These are phyloP conservation scores for Trichoderma asperellum DNA, from an alignment of 2,329 filamentous ascomycete species.

Conservation along the genomic window DNA sequence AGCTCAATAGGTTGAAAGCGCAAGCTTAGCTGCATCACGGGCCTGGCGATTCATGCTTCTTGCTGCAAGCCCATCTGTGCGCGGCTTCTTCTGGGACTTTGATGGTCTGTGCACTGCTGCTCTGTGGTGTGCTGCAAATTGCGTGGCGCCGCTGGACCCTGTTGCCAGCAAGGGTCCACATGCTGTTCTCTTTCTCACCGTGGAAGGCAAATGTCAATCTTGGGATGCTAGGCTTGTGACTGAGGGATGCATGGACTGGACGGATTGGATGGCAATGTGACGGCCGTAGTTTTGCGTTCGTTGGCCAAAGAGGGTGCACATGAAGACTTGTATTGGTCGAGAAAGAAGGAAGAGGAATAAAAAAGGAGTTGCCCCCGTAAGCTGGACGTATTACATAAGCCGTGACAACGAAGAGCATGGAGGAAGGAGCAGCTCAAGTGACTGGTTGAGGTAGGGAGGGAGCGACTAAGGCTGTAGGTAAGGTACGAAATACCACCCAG, in stretches of 20 bases:
- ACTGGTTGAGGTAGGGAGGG: slow-evolving; percentile 2
- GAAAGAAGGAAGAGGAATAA: neutral
- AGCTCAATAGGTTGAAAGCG: slow-evolving; percentile 21
- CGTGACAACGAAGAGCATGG: neutral
- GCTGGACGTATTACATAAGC: slow-evolving; percentile 20
- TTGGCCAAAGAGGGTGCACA: slow-evolving; percentile 7
- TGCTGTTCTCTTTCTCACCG: slow-evolving; percentile 16
- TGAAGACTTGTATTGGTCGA: neutral
- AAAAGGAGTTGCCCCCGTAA: neutral
- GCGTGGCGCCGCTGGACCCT: slow-evolving; percentile 29
- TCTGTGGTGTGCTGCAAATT: slow-evolving; percentile 29
- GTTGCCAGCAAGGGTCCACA: slow-evolving; percentile 26
- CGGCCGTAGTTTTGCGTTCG: slow-evolving; percentile 22
- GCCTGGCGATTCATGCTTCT: slow-evolving; percentile 30
- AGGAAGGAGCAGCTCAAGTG: slow-evolving; percentile 14
- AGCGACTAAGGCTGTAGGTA: slow-evolving; percentile 1
- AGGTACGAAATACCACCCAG: slow-evolving; percentile 3
- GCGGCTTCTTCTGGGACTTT: slow-evolving; percentile 29
- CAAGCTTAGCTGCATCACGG: slow-evolving; percentile 28
- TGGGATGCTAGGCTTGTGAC: slow-evolving; percentile 18
- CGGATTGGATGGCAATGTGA: slow-evolving; percentile 11
- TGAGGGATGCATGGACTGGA: slow-evolving; percentile 11
- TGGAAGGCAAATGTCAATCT: slow-evolving; percentile 27
- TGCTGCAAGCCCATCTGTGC: slow-evolving; percentile 28
- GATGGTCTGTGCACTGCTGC: slow-evolving; percentile 25